Evolutionary conservation across 139 green algal genomes (phyloP).

Genomic region (Coelastrella sp.): DNA sequence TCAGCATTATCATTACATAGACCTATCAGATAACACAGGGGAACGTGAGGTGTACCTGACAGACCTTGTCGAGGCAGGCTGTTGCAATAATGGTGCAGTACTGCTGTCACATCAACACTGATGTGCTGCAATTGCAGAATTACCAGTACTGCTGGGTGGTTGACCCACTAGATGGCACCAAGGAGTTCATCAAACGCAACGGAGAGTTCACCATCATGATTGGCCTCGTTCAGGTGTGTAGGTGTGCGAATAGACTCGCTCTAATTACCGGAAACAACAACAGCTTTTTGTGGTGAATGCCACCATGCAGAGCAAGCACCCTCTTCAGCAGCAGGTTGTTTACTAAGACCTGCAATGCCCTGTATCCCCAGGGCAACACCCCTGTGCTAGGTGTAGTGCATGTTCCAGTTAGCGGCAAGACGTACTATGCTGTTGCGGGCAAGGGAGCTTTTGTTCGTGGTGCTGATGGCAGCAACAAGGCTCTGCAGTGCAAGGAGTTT

Average conservation of each 20-base stretch:
- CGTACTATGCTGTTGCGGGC: conserved; percentile 77
- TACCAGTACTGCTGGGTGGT: conserved; percentile 89
- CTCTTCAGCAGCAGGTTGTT: background rate
- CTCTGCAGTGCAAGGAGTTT: conserved; percentile 61
- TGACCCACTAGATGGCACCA: conserved; percentile 92
- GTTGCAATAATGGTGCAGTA: no score
- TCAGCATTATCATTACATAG: no score
- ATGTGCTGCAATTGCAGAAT: background rate
- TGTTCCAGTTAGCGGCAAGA: conserved; percentile 70
- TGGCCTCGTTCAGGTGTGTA: conserved; percentile 68
- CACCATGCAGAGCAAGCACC: background rate
- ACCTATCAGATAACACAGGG: background rate
- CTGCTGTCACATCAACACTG: no score
- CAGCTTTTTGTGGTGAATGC: no score
- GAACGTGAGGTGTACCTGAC: background rate
- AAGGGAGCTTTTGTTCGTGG: conserved; percentile 77
- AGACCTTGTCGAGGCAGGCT: background rate
- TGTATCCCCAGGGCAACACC: conserved; percentile 44
- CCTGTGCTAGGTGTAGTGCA: conserved; percentile 90
- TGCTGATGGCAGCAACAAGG: conserved; percentile 15
- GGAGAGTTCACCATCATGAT: conserved; percentile 94
- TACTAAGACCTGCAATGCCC: no score
- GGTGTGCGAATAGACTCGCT: no score
- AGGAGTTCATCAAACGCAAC: conserved; percentile 94
- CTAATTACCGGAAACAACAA: no score